Evolutionary conservation across 495 filamentous ascomycete genomes (phyloP), one percentile per base, ranked within the genome.

Genomic region (Annulohypoxylon bovei): DNA sequence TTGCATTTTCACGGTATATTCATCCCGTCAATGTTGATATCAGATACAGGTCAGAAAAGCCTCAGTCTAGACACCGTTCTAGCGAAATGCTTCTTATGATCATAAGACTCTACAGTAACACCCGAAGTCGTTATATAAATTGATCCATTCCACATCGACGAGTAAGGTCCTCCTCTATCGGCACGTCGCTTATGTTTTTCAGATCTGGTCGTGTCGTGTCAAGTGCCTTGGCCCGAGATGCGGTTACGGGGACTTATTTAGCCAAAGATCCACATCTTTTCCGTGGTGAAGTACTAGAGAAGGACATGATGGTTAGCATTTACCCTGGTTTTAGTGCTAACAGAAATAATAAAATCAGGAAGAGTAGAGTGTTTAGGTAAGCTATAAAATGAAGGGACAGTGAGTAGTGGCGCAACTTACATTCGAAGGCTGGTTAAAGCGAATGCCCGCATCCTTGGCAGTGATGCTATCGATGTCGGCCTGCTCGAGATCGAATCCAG

Each of bases 371-470:
- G 20, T 7, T 54, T 14, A 9, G 18, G 30, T n/a, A 1, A 12
- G 27, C 11, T n/a, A 52, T 23, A 14, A 6, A 27, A 28, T 14
- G 2, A 39, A 33, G 23, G 75, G 66, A 76, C 81, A 35, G n/a
- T 70, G 37, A 75, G 65, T 27, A 78, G 72, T 42, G 80, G 20
- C 1, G 25, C 58, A 70, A 78, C 82, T 88, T 81, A 84, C 85
- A 78, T 84, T 85, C 30, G 79, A 93, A 70, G 92, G 93, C 80
- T 93, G 89, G 83, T 97, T 97, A 82, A 97, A 95, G 77, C 91
- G 87, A 76, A 95, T 84, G 62, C 83, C 82, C 70, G 82, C 79
- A 81, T 97, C 86, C 80, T 95, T 81, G 23, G 76, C 83, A 44
- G 82, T 84, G 72, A 97, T 93, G 56, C 80, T 78, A 62, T 88